Conservation (phyloP, 768 basidiomycete species). For the Lepiota subincarnata region DNA sequence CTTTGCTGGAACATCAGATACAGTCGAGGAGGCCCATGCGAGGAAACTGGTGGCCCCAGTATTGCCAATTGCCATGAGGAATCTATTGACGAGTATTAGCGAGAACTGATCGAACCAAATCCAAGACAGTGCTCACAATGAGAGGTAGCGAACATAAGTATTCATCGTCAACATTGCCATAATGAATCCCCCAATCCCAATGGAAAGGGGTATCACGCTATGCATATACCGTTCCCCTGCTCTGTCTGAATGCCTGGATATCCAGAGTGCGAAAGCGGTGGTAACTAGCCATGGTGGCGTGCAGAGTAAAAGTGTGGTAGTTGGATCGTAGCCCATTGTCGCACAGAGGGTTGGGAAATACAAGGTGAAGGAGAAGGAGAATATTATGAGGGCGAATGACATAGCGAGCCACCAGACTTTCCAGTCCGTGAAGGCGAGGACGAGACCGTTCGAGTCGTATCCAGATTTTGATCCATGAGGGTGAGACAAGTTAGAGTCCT, state of each 20-base stretch:
- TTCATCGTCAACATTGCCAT: slow-evolving; percentile 65
- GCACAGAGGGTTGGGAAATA: slow-evolving; percentile 70
- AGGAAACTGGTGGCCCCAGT: slow-evolving; percentile 66
- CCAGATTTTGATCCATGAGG: slow-evolving; percentile 15
- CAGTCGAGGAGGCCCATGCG: slow-evolving; percentile 49
- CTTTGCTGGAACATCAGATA: slow-evolving; percentile 71
- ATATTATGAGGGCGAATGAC: slow-evolving; percentile 34
- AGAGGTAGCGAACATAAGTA: slow-evolving; percentile 56
- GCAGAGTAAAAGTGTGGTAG: slow-evolving; percentile 56
- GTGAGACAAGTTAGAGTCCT: slow-evolving; percentile 35
- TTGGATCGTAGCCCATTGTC: slow-evolving; percentile 64
- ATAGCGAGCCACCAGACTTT: slow-evolving; percentile 63
- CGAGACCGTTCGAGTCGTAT: slow-evolving; percentile 36
- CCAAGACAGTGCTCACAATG: slow-evolving; percentile 36
- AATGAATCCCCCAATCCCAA: slow-evolving; percentile 67
- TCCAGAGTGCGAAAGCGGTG: slow-evolving; percentile 48
- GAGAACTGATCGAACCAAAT: background rate
- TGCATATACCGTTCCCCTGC: slow-evolving; percentile 70
- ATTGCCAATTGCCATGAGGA: slow-evolving; percentile 74
- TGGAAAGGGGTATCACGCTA: slow-evolving; percentile 43
- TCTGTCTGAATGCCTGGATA: slow-evolving; percentile 69
- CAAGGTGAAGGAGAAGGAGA: slow-evolving; percentile 65
- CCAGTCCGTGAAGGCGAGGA: slow-evolving; percentile 61
- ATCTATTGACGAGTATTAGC: slow-evolving; percentile 35
- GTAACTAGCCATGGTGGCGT: slow-evolving; percentile 64